These are phyloP conservation scores for Nephromyces sp. DNA, from an alignment of 169 alveolate genomes.

Conservation along the genomic window DNA sequence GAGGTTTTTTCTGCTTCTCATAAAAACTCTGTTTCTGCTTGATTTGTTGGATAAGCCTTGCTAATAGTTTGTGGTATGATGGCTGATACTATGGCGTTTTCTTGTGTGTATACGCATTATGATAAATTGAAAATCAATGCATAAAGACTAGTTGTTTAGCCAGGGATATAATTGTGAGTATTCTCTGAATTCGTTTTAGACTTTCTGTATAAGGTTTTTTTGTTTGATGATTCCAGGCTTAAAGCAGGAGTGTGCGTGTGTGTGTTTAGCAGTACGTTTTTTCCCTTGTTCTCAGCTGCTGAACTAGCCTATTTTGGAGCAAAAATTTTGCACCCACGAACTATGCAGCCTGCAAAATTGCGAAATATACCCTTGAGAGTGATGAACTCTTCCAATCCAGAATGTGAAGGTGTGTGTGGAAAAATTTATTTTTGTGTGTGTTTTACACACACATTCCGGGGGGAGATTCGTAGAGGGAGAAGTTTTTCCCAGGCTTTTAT, in stretches of 20 bases:
- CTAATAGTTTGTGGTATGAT: too few relatives aligned
- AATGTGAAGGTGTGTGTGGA: background rate
- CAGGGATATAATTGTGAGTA: background rate
- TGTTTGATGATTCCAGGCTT: background rate
- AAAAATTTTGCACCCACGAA: conserved; percentile 35
- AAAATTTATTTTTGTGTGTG: background rate
- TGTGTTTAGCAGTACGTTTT: conserved; percentile 5
- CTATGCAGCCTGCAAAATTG: conserved; percentile 35
- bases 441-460: background rate
- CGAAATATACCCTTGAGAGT: conserved; percentile 28
- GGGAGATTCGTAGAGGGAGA: background rate
- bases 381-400: conserved; percentile 11
- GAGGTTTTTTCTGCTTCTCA: too few relatives aligned
- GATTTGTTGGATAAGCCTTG: too few relatives aligned
- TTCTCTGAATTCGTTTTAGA: background rate
- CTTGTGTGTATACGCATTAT: too few relatives aligned
- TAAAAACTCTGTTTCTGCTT: too few relatives aligned
- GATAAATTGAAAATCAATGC: too few relatives aligned
- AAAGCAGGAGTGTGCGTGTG: background rate
- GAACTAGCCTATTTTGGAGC: conserved; percentile 42
- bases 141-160: too few relatives aligned
- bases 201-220: background rate
- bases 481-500: background rate
- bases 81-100: too few relatives aligned
- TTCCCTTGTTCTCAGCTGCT: conserved; percentile 13